Base-by-base conservation (phyloP, 208 protist genomes). In the Trypanosoma melophagium region DNA sequence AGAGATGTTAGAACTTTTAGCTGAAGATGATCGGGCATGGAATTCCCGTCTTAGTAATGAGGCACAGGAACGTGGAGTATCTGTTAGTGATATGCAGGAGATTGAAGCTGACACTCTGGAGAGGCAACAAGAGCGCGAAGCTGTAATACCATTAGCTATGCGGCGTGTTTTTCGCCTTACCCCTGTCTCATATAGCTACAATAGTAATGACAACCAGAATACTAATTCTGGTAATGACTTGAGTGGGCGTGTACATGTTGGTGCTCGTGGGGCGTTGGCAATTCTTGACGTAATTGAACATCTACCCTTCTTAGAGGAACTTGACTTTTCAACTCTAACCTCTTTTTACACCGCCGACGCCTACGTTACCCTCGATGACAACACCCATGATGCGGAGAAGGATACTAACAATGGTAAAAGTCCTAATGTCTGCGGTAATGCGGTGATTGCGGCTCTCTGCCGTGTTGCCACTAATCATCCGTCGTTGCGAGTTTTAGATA, bases 301-400 rank as follows among this genome's bases (percentile, higher is more conserved):
- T 49, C 67, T 89, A n/a, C 87, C 87, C 3, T 72, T 82, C 49
- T 13, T 93, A 13, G 70, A 81, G 53, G 70, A 68, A 28, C 16
- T 90, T 8, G 87, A 93, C 52, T 41, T 93, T 22, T 90, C 84
- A 0, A 88, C 79, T 35, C 25, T 93, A 5, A 71, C 81, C 16
- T 86, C 83, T 16, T 83, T 77, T 65, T 93, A 80, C 62, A 60
- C 66, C 28, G 76, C 61, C 24, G 87, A 93, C 69, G 74, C 79
- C 3, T 82, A 79, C n/a, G n/a, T n/a, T n/a, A n/a, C n/a, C n/a
- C n/a, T n/a, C n/a, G n/a, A n/a, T n/a, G n/a, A n/a, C n/a, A n/a
- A n/a, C n/a, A n/a, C n/a, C n/a, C n/a, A n/a, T n/a, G n/a, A n/a
- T n/a, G n/a, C n/a, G n/a, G n/a, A n/a, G n/a, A n/a, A n/a, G n/a